These are phyloP conservation scores for Diplodia sapinea DNA, from an alignment of 2,329 filamentous ascomycete genomes.

Conservation along the genomic window DNA sequence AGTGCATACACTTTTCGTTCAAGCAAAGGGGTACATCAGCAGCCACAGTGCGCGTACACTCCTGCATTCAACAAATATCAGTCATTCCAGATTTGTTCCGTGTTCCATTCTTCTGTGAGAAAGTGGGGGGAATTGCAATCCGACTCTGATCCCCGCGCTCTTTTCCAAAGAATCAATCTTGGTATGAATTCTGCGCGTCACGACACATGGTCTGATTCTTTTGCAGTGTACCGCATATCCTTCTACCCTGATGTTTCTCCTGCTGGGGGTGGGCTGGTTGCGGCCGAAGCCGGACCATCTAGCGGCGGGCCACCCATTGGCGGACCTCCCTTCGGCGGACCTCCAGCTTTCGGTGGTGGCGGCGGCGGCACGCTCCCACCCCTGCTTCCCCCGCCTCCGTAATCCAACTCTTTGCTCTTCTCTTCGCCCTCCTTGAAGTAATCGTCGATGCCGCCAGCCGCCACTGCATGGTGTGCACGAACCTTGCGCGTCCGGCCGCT, in stretches of 20 bases:
- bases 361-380: constrained; percentile 44
- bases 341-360: constrained; percentile 43
- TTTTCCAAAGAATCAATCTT: background rate
- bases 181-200: background rate
- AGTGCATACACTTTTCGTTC: background rate
- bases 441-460: constrained; percentile 48
- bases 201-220: background rate
- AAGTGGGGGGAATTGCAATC: constrained; percentile 12
- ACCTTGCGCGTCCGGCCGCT: constrained; percentile 29
- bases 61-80: constrained; percentile 7
- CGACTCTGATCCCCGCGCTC: background rate
- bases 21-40: background rate
- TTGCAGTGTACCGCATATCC: background rate
- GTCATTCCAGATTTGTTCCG: background rate
- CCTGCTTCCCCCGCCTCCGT: constrained; percentile 39
- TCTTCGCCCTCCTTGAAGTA: constrained; percentile 55
- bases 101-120: background rate
- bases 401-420: constrained; percentile 52
- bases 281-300: constrained; percentile 36
- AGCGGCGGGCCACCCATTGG: constrained; percentile 35
- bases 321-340: constrained; percentile 45
- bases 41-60: background rate
- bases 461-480: constrained; percentile 40
- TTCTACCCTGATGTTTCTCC: constrained; percentile 4
- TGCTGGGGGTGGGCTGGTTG: background rate